These are phyloP conservation scores for Vaccinium myrtillus DNA, from an alignment of 148 eudicot genomes.

Conservation along the genomic window DNA sequence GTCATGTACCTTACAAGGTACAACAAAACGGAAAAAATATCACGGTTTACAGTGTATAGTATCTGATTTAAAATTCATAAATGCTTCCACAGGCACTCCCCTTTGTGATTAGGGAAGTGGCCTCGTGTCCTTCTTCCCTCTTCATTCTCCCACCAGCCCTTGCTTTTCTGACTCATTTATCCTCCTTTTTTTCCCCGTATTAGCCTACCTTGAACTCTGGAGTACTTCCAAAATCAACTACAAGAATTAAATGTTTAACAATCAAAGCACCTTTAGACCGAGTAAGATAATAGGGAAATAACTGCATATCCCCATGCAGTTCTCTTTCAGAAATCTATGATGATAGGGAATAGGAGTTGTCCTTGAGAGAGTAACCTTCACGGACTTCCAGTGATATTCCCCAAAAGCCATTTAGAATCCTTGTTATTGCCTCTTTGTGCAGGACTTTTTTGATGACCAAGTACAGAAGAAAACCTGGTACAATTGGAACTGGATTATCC, in stretches of 20 bases:
- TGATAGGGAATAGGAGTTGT: background rate
- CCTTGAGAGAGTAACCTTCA: background rate
- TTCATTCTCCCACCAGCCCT: background rate
- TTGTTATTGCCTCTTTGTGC: background rate
- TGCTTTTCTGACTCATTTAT: background rate
- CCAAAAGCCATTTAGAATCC: background rate
- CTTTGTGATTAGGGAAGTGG: background rate
- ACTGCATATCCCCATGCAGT: background rate
- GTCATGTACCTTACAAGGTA: no score
- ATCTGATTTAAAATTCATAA: background rate
- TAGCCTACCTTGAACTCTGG: background rate
- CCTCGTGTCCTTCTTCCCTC: background rate
- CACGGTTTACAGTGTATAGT: no score
- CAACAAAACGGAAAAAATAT: no score
- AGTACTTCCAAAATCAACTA: background rate
- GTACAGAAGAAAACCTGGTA: background rate
- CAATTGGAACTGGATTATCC: background rate
- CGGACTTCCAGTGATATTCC: background rate
- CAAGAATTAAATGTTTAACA: background rate
- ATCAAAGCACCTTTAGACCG: background rate
- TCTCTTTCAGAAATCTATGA: background rate
- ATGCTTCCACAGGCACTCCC: background rate
- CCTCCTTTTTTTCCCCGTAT: background rate
- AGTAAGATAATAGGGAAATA: background rate
- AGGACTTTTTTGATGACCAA: background rate